Evolutionary conservation across 805 yeast species (phyloP).

Genomic region (Barnettozyma botsteinii): DNA sequence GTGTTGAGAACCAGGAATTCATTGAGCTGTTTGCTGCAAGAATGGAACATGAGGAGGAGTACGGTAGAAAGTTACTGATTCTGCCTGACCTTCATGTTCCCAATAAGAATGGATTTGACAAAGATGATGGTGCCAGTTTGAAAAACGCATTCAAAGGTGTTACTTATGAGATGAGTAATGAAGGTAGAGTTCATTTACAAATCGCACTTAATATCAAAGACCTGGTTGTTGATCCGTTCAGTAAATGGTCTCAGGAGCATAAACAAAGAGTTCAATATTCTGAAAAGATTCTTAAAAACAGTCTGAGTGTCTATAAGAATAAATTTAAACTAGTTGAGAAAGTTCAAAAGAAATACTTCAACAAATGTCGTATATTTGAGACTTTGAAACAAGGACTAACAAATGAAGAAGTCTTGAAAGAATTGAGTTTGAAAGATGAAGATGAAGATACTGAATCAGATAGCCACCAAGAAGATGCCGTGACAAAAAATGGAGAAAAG

Average conservation of each 20-base stretch:
- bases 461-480: neutral
- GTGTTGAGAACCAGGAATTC: conserved; percentile 65
- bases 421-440: conserved; percentile 15
- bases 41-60: conserved; percentile 64
- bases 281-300: conserved; percentile 45
- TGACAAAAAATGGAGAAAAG: conserved; percentile 8
- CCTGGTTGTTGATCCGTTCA: conserved; percentile 64
- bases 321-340: conserved; percentile 44
- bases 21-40: conserved; percentile 58
- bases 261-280: conserved; percentile 58
- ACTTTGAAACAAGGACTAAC: conserved; percentile 47
- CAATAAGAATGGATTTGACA: conserved; percentile 36
- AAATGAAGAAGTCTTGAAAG: conserved; percentile 36
- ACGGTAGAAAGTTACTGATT: conserved; percentile 50
- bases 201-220: conserved; percentile 57
- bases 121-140: conserved; percentile 62
- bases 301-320: conserved; percentile 46
- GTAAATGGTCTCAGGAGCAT: conserved; percentile 72
- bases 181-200: conserved; percentile 53
- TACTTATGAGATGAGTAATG: conserved; percentile 45
- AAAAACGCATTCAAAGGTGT: conserved; percentile 57
- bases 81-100: conserved; percentile 34
- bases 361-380: conserved; percentile 69
- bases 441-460: neutral
- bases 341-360: conserved; percentile 63